Evolutionary conservation across 2,329 filamentous ascomycete species (phyloP).

Genomic region (Aspergillus oerlinghausenensis): DNA sequence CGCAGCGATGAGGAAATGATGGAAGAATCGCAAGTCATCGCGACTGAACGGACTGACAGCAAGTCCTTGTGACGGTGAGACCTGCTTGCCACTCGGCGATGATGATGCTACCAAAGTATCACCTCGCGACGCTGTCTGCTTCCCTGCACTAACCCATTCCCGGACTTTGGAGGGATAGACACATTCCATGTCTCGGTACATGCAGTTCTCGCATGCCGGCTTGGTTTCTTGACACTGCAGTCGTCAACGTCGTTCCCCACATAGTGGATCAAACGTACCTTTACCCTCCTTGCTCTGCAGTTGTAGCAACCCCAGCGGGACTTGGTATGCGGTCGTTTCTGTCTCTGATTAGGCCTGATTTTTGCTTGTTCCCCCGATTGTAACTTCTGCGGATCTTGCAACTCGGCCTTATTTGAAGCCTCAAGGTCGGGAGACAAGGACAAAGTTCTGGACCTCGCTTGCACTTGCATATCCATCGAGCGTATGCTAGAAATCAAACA

Average conservation of each 20-base stretch:
- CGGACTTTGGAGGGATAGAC: conserved; percentile 25
- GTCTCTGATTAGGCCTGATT: neutral
- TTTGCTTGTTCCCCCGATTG: neutral
- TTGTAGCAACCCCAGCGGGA: conserved; percentile 38
- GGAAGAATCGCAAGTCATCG: conserved; percentile 8
- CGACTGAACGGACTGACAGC: conserved; percentile 32
- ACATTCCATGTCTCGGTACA: conserved; percentile 29
- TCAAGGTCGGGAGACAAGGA: no score
- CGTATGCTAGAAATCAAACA: no score
- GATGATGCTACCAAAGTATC: neutral
- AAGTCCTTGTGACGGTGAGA: conserved; percentile 5
- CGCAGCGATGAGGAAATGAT: conserved; percentile 7
- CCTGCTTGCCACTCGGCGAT: conserved; percentile 10
- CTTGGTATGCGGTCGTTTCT: conserved; percentile 32
- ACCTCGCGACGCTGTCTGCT: neutral
- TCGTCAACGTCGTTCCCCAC: neutral
- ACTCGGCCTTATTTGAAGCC: neutral
- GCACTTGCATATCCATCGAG: no score
- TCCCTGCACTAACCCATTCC: neutral
- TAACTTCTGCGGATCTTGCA: neutral
- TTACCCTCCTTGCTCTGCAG: conserved; percentile 45
- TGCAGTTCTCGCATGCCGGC: conserved; percentile 36
- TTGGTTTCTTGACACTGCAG: conserved; percentile 35
- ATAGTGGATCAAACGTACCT: conserved; percentile 33
- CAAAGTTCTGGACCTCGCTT: no score